Evolutionary conservation across 1,284 basidiomycete genomes (phyloP).

Genomic region (Boletellus sp.): DNA sequence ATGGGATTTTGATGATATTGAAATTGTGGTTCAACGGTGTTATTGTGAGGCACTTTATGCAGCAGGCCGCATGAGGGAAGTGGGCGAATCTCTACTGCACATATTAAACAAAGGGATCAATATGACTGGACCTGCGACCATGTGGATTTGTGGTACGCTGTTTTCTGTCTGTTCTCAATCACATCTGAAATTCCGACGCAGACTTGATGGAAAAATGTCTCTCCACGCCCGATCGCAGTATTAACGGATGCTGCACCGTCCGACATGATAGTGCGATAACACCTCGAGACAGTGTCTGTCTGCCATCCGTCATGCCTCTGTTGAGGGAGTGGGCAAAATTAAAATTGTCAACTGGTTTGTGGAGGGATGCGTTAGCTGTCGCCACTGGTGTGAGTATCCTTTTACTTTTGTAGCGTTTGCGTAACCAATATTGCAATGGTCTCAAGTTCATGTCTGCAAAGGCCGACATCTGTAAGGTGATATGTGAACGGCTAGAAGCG

Average conservation of each 20-base stretch:
- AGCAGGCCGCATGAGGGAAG: not conserved
- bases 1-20: not conserved
- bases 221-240: too few relatives aligned
- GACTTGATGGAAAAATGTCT: not conserved
- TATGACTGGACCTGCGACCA: not conserved
- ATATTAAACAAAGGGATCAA: not conserved
- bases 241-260: too few relatives aligned
- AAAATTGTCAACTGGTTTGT: not conserved
- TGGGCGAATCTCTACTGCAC: too few relatives aligned
- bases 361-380: constrained; percentile 30
- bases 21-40: not conserved
- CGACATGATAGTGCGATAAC: too few relatives aligned
- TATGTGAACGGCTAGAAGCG: too few relatives aligned
- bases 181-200: not conserved
- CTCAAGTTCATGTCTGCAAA: not conserved
- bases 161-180: not conserved
- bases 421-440: not conserved
- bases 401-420: not conserved
- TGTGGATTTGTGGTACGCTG: not conserved
- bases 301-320: constrained; percentile 16
- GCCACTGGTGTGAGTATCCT: constrained; percentile 6
- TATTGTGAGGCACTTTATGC: not conserved
- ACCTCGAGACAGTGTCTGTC: not conserved
- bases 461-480: not conserved
- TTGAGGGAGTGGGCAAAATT: constrained; percentile 22